These are phyloP conservation scores for Trichoderma polysporum DNA, from an alignment of 2,329 filamentous ascomycete genomes.

Conservation along the genomic window DNA sequence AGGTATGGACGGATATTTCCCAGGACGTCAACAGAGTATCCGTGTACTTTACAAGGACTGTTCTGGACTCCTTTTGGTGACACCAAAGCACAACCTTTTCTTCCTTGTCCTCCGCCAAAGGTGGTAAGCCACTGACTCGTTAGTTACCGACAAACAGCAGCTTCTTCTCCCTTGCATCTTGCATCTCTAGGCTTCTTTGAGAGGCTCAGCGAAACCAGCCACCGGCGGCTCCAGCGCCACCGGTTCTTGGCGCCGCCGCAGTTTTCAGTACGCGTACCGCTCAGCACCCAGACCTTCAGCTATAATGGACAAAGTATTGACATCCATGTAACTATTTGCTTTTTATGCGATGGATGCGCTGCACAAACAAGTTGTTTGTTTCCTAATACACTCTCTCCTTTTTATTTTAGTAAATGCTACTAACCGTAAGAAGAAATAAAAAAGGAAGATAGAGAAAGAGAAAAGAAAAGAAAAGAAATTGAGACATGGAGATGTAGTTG, in stretches of 20 bases:
- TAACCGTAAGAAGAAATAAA: neutral
- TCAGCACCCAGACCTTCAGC: too few relatives aligned
- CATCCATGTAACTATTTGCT: neutral
- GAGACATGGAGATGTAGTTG: neutral
- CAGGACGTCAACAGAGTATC: too few relatives aligned
- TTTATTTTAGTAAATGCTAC: neutral
- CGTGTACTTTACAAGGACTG: neutral
- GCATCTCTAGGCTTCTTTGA: neutral
- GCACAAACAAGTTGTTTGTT: neutral
- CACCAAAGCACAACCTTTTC: neutral
- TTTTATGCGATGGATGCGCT: neutral
- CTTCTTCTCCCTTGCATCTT: slow-evolving; percentile 1
- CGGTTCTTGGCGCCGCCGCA: neutral
- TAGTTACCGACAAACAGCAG: neutral
- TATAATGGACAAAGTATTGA: neutral
- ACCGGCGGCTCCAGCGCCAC: neutral
- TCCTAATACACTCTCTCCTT: neutral
- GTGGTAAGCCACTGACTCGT: neutral
- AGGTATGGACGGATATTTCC: too few relatives aligned
- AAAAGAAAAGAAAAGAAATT: neutral
- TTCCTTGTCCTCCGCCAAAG: neutral
- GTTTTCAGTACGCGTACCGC: neutral
- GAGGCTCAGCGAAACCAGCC: neutral
- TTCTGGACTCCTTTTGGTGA: neutral
- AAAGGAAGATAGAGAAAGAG: neutral